These are phyloP conservation scores for Epichloe sp. DNA, from an alignment of 2,329 filamentous ascomycete genomes.

Conservation along the genomic window DNA sequence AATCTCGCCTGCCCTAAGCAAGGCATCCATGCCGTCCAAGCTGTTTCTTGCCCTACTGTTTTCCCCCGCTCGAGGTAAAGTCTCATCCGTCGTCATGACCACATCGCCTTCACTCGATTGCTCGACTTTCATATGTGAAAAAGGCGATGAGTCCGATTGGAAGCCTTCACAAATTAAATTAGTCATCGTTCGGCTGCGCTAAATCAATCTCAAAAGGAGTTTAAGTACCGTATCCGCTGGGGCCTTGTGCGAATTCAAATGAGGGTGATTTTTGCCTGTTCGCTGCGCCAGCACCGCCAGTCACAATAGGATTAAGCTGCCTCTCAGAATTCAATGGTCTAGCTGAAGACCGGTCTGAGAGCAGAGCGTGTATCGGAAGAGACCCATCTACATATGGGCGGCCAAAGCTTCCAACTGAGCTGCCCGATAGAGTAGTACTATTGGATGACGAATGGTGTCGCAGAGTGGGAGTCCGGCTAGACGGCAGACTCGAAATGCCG, in stretches of 20 bases:
- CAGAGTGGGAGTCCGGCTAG: conserved; percentile 23
- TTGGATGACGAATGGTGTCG: conserved; percentile 33
- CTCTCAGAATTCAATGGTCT: conserved; percentile 6
- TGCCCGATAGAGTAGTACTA: conserved; percentile 28
- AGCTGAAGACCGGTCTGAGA: conserved; percentile 26
- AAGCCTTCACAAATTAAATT: conserved; percentile 19
- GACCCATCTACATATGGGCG: conserved; percentile 36
- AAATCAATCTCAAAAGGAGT: conserved; percentile 7
- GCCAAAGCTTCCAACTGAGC: conserved; percentile 20
- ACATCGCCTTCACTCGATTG: conserved; percentile 17
- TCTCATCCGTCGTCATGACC: conserved; percentile 17
- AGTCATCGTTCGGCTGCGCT: conserved; percentile 12
- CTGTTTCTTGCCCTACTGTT: conserved; percentile 12
- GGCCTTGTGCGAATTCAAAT: conserved; percentile 12
- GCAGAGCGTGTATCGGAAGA: conserved; percentile 40
- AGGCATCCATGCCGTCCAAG: conserved; percentile 45
- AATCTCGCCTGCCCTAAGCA: conserved; percentile 46
- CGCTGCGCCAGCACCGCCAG: conserved; percentile 8
- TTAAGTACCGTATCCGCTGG: conserved; percentile 24
- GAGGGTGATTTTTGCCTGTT: conserved; percentile 13
- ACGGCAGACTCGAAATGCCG: conserved; percentile 16
- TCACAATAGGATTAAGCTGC: conserved; percentile 6
- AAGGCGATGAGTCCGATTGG: conserved; percentile 19
- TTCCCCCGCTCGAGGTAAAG: conserved; percentile 7
- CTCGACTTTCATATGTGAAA: conserved; percentile 19